A percentile compares a stretch with the other conserved stretches of the same genome.
Conservation (phyloP, 83 land plant genomes). For the Picea abies region DNA sequence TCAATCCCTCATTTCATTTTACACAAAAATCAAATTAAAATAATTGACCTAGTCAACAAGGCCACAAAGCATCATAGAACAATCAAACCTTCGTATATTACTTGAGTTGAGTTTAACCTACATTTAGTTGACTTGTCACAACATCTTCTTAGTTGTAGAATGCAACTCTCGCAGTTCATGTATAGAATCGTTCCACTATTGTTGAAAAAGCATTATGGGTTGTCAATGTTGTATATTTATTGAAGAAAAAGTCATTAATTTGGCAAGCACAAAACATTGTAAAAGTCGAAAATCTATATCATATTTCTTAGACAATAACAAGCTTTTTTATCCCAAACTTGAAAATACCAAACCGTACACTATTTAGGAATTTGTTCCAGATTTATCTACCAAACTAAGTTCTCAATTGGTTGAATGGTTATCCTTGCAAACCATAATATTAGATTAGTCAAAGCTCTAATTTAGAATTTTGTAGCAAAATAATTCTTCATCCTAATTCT, state of each 20-base stretch:
- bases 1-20: conserved; percentile 94
- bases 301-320: no score
- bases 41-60: no score
- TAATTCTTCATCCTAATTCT: no score
- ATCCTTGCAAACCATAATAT: no score
- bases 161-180: conserved; percentile 51
- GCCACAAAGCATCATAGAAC: background rate
- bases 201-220: conserved; percentile 79
- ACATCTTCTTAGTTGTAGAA: conserved; percentile 74
- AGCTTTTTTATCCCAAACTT: no score
- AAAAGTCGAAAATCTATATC: background rate
- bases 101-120: conserved; percentile 10
- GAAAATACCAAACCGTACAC: no score
- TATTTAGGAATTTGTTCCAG: background rate
- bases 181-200: conserved; percentile 33
- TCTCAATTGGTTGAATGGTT: no score
- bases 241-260: conserved; percentile 25
- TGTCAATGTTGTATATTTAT: conserved; percentile 75
- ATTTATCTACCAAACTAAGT: background rate
- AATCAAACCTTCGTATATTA: no score
- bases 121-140: conserved; percentile 71
- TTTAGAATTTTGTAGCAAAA: no score
- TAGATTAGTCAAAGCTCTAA: no score
- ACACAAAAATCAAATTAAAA: background rate
- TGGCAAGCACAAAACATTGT: background rate